These are phyloP conservation scores for Phytophthora capsici DNA, from an alignment of 352 stramenopile species.

Conservation along the genomic window DNA sequence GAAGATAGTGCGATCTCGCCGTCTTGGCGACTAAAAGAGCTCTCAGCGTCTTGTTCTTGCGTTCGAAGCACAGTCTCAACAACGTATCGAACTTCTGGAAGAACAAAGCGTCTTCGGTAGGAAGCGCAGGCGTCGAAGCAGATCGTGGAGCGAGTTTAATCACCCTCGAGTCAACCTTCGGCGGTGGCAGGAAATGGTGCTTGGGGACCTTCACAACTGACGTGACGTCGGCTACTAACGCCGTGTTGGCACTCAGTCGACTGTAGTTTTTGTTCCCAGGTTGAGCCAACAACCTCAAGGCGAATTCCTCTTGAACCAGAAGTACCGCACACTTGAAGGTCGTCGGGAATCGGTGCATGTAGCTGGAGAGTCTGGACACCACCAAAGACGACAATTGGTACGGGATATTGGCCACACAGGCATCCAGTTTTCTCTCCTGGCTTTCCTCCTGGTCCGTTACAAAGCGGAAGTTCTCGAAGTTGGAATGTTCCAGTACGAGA, in stretches of 20 bases:
- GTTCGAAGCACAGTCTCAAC: slow-evolving; percentile 75
- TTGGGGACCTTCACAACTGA: slow-evolving; percentile 67
- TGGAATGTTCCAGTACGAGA: slow-evolving; percentile 46
- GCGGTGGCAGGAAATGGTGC: slow-evolving; percentile 75
- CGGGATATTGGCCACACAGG: slow-evolving; percentile 87
- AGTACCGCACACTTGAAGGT: slow-evolving; percentile 72
- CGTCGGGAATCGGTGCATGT: slow-evolving; percentile 66
- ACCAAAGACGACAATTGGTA: slow-evolving; percentile 89
- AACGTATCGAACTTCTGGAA: slow-evolving; percentile 83
- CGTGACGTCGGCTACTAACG: slow-evolving; percentile 70
- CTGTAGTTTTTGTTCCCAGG: slow-evolving; percentile 82
- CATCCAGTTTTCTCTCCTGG: slow-evolving; percentile 49
- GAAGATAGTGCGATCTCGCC: slow-evolving; percentile 42
- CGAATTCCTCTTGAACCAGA: slow-evolving; percentile 89
- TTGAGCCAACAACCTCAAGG: slow-evolving; percentile 71
- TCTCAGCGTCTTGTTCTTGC: slow-evolving; percentile 90
- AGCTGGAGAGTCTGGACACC: slow-evolving; percentile 74
- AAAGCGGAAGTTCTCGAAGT: slow-evolving; percentile 57
- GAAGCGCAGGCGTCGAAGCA: slow-evolving; percentile 20
- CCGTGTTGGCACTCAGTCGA: slow-evolving; percentile 81
- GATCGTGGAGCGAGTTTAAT: slow-evolving; percentile 66
- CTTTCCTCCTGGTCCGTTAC: slow-evolving; percentile 10
- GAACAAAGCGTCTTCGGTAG: slow-evolving; percentile 46
- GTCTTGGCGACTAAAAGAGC: slow-evolving; percentile 74
- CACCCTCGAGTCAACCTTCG: slow-evolving; percentile 85